Conservation (phyloP, 768 basidiomycete species). For the Termitomyces titanicus region DNA sequence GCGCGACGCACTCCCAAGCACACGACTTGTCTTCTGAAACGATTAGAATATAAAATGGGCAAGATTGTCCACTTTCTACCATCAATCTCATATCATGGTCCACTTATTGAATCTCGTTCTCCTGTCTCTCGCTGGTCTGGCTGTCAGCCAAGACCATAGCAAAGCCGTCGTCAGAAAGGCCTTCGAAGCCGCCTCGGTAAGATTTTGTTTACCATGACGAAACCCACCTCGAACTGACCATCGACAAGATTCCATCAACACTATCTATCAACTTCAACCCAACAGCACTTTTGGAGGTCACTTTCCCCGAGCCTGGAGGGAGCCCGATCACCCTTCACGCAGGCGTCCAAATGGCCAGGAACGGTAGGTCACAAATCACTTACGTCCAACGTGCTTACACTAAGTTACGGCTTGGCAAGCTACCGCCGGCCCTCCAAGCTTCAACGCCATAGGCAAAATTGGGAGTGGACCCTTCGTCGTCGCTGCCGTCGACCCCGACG, state of each 20-base stretch:
- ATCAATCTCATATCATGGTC: slow-evolving; percentile 4
- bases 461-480: slow-evolving; percentile 42
- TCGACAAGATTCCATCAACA: slow-evolving; percentile 28
- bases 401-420: too few relatives aligned
- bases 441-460: slow-evolving; percentile 22
- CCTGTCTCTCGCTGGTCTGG: slow-evolving; percentile 12
- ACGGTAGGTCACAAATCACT: too few relatives aligned
- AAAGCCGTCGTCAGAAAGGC: slow-evolving; percentile 18
- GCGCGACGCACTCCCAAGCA: background rate
- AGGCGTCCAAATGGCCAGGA: slow-evolving; percentile 30
- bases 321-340: slow-evolving; percentile 29
- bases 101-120: slow-evolving; percentile 4
- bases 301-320: slow-evolving; percentile 26
- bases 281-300: slow-evolving; percentile 29
- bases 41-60: background rate
- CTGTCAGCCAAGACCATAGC: slow-evolving; percentile 20
- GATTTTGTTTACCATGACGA: background rate
- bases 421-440: slow-evolving; percentile 34
- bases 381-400: too few relatives aligned
- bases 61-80: background rate
- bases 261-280: slow-evolving; percentile 31
- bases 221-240: background rate
- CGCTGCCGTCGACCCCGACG: slow-evolving; percentile 46
- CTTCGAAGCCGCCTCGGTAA: slow-evolving; percentile 23
- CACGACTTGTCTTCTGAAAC: background rate